These are phyloP conservation scores for Letharia lupina DNA, from an alignment of 495 filamentous ascomycete genomes.

Conservation along the genomic window DNA sequence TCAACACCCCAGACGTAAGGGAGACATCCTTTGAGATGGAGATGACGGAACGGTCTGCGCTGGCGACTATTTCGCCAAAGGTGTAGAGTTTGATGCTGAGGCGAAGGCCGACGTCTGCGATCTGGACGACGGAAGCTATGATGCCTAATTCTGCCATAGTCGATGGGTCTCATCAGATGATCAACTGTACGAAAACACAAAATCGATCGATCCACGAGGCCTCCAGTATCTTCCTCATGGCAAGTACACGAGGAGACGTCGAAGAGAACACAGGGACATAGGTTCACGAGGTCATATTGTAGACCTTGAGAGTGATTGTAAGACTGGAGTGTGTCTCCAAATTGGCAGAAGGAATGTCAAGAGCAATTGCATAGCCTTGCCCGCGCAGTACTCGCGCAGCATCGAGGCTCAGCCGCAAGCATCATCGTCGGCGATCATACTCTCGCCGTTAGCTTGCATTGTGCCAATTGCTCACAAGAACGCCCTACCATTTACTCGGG, in stretches of 20 bases:
- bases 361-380: not conserved
- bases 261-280: not conserved
- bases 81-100: slow-evolving; percentile 33
- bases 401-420: not conserved
- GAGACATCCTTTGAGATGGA: slow-evolving; percentile 34
- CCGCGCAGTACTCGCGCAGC: not conserved
- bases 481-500: not conserved
- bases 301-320: too few relatives aligned
- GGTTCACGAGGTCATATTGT: too few relatives aligned
- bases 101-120: slow-evolving; percentile 33
- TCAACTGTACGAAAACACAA: too few relatives aligned
- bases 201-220: too few relatives aligned
- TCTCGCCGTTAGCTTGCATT: not conserved
- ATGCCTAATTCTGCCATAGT: slow-evolving; percentile 27
- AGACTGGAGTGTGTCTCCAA: too few relatives aligned
- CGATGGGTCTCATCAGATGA: too few relatives aligned
- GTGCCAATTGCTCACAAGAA: not conserved
- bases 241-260: not conserved
- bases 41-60: slow-evolving; percentile 29
- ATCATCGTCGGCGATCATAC: not conserved
- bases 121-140: slow-evolving; percentile 32
- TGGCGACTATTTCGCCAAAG: slow-evolving; percentile 31
- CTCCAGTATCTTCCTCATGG: too few relatives aligned
- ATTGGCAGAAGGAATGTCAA: too few relatives aligned
- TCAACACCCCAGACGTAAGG: slow-evolving; percentile 30